Evolutionary conservation across 164 flowering plant genomes (phyloP).

Genomic region (Tetrastigma voinierianum): DNA sequence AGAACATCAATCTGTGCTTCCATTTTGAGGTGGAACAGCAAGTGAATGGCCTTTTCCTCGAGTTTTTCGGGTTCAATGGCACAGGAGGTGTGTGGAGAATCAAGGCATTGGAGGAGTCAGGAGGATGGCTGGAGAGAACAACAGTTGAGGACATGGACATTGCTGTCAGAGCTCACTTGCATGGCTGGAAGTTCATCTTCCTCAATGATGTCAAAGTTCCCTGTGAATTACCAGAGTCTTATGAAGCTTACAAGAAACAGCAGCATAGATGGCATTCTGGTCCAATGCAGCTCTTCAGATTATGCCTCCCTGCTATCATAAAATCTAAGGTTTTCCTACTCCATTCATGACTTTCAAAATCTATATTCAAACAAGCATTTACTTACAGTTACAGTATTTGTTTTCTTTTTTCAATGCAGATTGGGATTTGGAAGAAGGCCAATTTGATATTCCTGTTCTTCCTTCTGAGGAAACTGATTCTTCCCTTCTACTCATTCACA

Average conservation of each 20-base stretch:
- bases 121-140: conserved; percentile 84
- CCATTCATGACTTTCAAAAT: neutral
- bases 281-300: conserved; percentile 75
- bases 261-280: conserved; percentile 86
- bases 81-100: conserved; percentile 87
- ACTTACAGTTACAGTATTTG: too few species aligned
- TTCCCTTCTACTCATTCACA: conserved; percentile 82
- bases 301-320: conserved; percentile 62
- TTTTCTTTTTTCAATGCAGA: conserved; percentile 31
- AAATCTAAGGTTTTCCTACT: conserved; percentile 53
- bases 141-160: conserved; percentile 79
- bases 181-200: conserved; percentile 66
- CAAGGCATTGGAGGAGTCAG: conserved; percentile 70
- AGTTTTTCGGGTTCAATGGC: conserved; percentile 84
- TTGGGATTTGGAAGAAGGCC: conserved; percentile 61
- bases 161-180: conserved; percentile 62
- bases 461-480: conserved; percentile 63
- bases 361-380: neutral
- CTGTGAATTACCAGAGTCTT: conserved; percentile 76
- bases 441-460: conserved; percentile 75
- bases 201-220: conserved; percentile 61
- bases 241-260: conserved; percentile 73
- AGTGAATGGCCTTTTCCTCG: conserved; percentile 69
- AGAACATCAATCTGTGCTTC: conserved; percentile 71
- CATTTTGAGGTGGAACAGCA: conserved; percentile 90